A percentile compares a stretch with the other conserved stretches of the same genome.
Conservation (phyloP, 2,329 filamentous ascomycete species). For the Ophiostoma sp. region DNA sequence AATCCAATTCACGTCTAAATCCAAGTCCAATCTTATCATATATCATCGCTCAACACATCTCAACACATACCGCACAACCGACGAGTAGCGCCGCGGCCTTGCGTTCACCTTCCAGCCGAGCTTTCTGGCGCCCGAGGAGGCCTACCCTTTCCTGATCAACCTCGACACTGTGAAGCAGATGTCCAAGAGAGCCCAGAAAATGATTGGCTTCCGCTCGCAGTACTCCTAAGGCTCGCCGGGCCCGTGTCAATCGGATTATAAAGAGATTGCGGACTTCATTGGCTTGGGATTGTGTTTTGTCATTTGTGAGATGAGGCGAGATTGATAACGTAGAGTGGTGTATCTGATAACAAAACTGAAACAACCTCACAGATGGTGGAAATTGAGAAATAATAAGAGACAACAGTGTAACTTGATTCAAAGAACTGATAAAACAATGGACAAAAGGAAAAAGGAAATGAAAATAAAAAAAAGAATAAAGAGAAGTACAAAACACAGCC, state of each 20-base stretch:
- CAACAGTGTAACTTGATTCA: too few relatives aligned
- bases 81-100: constrained; percentile 25
- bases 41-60: neutral
- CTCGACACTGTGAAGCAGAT: constrained; percentile 14
- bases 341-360: too few relatives aligned
- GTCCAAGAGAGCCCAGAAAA: constrained; percentile 27
- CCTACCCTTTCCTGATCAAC: constrained; percentile 29
- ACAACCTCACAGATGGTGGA: too few relatives aligned
- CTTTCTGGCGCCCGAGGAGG: constrained; percentile 32
- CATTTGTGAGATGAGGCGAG: too few relatives aligned
- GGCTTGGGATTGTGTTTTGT: neutral
- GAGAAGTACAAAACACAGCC: too few relatives aligned
- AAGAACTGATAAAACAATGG: too few relatives aligned
- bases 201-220: constrained; percentile 31
- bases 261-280: constrained; percentile 19
- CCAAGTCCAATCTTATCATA: too few relatives aligned
- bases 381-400: too few relatives aligned
- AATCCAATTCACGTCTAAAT: too few relatives aligned
- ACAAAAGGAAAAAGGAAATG: too few relatives aligned
- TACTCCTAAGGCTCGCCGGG: constrained; percentile 30
- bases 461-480: too few relatives aligned
- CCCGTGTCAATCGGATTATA: constrained; percentile 30
- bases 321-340: too few relatives aligned
- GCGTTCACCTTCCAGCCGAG: constrained; percentile 29
- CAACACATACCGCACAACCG: constrained; percentile 26